Evolutionary conservation across 495 filamentous ascomycete genomes (phyloP).

Genomic region (Tuber melanosporum): DNA sequence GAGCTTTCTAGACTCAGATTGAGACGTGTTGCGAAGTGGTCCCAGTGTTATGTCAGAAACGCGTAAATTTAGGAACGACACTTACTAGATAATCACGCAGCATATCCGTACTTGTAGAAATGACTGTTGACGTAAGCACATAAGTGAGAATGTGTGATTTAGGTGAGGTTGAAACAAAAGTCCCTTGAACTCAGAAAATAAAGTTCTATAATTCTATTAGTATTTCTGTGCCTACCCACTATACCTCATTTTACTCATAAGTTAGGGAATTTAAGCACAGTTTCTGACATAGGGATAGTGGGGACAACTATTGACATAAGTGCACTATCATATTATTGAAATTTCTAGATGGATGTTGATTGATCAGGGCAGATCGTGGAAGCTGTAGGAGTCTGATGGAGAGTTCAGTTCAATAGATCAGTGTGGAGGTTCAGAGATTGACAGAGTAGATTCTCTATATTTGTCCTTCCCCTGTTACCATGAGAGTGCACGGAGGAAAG

Average conservation of each 20-base stretch:
- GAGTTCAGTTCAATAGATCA: too few relatives aligned
- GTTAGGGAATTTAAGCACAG: too few relatives aligned
- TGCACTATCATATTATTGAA: too few relatives aligned
- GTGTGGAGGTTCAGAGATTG: too few relatives aligned
- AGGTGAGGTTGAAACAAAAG: neutral
- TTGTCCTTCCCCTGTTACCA: too few relatives aligned
- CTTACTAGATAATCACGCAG: neutral
- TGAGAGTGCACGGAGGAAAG: too few relatives aligned
- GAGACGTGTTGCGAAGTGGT: neutral
- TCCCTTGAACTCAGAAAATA: neutral
- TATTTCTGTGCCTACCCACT: neutral
- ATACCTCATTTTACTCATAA: neutral
- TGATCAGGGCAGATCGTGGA: too few relatives aligned
- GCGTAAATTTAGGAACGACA: neutral
- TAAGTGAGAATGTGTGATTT: neutral
- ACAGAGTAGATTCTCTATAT: too few relatives aligned
- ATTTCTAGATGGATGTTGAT: too few relatives aligned
- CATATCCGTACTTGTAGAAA: neutral
- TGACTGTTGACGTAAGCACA: neutral
- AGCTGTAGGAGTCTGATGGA: too few relatives aligned
- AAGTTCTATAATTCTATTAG: neutral
- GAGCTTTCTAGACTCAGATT: neutral
- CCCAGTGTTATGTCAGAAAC: neutral
- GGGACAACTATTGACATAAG: too few relatives aligned
- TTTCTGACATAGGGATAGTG: too few relatives aligned